Conservation (phyloP, 768 basidiomycete species). For the Pulveroboletus sp. region DNA sequence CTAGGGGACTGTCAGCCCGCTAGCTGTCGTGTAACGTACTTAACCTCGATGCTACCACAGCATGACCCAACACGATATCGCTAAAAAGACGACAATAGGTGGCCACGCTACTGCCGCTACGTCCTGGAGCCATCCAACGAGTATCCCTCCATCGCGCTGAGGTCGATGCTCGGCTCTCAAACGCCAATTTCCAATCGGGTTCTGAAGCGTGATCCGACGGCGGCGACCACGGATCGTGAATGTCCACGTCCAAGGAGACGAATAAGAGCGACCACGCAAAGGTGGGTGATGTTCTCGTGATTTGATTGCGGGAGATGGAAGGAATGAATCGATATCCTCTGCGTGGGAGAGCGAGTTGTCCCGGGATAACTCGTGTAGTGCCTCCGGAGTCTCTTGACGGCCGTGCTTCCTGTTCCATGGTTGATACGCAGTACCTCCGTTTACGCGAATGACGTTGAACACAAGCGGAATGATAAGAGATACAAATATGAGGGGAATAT, state of each 20-base stretch:
- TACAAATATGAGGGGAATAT: conserved; percentile 64
- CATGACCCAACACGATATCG: conserved; percentile 34
- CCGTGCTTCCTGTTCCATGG: conserved; percentile 5
- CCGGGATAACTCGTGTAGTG: conserved; percentile 11
- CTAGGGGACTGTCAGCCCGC: too few relatives aligned
- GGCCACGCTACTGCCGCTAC: conserved; percentile 36
- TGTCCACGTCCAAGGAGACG: conserved; percentile 21
- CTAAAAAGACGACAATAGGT: conserved; percentile 31
- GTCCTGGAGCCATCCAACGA: conserved; percentile 32
- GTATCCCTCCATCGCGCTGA: conserved; percentile 21
- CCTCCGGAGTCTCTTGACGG: conserved; percentile 9
- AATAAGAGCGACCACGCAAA: conserved; percentile 14
- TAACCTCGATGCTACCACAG: conserved; percentile 14
- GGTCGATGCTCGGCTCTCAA: conserved; percentile 6
- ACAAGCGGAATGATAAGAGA: conserved; percentile 50
- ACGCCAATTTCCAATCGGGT: conserved; percentile 12
- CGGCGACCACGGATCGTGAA: conserved; percentile 24
- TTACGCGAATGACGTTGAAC: conserved; percentile 20
- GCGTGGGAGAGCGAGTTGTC: neutral
- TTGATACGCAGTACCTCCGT: conserved; percentile 4
- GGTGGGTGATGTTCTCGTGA: conserved; percentile 5
- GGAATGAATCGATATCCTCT: conserved; percentile 8
- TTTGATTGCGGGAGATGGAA: conserved; percentile 19
- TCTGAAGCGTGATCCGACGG: conserved; percentile 23
- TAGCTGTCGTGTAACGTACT: too few relatives aligned